Evolutionary conservation across 352 stramenopile species (phyloP).

Genomic region (Phytophthora idaei): DNA sequence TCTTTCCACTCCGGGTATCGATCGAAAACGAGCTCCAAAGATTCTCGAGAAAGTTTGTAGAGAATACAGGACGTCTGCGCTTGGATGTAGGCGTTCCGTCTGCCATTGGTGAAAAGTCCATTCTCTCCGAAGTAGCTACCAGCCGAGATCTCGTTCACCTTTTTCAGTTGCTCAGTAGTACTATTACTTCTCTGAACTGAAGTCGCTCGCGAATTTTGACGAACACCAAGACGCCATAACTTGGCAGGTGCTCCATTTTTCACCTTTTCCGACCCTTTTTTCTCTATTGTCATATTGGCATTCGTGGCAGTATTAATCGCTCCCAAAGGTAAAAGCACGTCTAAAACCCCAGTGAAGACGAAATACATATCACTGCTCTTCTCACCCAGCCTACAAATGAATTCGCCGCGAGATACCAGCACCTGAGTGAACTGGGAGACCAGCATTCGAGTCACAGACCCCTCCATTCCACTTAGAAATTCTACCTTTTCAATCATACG

Average conservation of each 20-base stretch:
- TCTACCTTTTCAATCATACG: conserved; percentile 74
- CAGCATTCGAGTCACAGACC: conserved; percentile 64
- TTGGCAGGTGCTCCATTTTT: conserved; percentile 19
- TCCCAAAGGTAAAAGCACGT: conserved; percentile 43
- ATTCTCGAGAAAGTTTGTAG: conserved; percentile 67
- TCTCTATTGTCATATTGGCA: neutral
- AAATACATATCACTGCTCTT: conserved; percentile 77
- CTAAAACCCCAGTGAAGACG: conserved; percentile 62
- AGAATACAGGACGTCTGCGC: conserved; percentile 70
- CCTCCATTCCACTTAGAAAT: conserved; percentile 68
- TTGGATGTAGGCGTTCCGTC: conserved; percentile 56
- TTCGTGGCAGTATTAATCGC: conserved; percentile 4
- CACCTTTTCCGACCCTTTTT: neutral
- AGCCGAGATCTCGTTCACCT: conserved; percentile 57
- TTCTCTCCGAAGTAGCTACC: conserved; percentile 78
- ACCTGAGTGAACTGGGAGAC: conserved; percentile 72
- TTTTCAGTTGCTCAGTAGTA: conserved; percentile 37
- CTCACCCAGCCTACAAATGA: conserved; percentile 62
- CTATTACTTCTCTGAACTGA: conserved; percentile 7
- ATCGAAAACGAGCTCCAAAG: conserved; percentile 57
- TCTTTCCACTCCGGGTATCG: conserved; percentile 64
- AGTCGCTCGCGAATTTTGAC: conserved; percentile 8
- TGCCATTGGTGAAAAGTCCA: conserved; percentile 59
- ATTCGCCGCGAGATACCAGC: conserved; percentile 59
- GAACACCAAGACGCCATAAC: conserved; percentile 27